Percentiles rank a stretch among this genome's conserved stretches.
These are phyloP conservation scores for Aspergillus cejpii DNA, from an alignment of 2,329 filamentous ascomycete genomes.

Conservation along the genomic window DNA sequence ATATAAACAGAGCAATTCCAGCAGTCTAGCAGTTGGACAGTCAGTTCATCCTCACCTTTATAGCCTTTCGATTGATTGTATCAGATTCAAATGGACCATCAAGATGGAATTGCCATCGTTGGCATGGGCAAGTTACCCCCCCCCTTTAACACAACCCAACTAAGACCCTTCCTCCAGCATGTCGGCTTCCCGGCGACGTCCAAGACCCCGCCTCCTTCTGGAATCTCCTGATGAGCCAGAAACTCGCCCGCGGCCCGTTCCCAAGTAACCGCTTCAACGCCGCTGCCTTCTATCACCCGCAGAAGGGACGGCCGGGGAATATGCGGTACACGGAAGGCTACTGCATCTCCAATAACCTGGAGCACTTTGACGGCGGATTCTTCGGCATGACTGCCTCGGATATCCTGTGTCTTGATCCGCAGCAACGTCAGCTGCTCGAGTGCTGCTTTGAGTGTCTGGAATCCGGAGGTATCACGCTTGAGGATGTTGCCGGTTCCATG, in stretches of 20 bases:
- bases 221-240: not conserved
- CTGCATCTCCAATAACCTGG: not conserved
- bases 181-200: not conserved
- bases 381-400: slow-evolving; percentile 17
- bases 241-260: not conserved
- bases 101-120: not conserved
- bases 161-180: not conserved
- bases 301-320: not conserved
- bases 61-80: too few species aligned
- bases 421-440: slow-evolving; percentile 25
- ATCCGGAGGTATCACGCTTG: slow-evolving; percentile 14
- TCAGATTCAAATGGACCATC: too few species aligned
- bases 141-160: not conserved
- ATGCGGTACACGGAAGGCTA: not conserved
- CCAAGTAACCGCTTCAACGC: not conserved
- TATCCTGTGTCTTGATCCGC: slow-evolving; percentile 21
- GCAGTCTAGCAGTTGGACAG: too few species aligned
- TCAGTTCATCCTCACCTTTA: too few species aligned
- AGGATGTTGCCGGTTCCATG: slow-evolving; percentile 11
- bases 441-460: slow-evolving; percentile 21
- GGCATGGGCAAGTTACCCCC: not conserved
- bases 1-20: too few species aligned
- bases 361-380: slow-evolving; percentile 19
- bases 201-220: not conserved
- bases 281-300: not conserved